Evolutionary conservation across 176 grass and related monocot species (phyloP).

Genomic region (Zoysia pacifica): DNA sequence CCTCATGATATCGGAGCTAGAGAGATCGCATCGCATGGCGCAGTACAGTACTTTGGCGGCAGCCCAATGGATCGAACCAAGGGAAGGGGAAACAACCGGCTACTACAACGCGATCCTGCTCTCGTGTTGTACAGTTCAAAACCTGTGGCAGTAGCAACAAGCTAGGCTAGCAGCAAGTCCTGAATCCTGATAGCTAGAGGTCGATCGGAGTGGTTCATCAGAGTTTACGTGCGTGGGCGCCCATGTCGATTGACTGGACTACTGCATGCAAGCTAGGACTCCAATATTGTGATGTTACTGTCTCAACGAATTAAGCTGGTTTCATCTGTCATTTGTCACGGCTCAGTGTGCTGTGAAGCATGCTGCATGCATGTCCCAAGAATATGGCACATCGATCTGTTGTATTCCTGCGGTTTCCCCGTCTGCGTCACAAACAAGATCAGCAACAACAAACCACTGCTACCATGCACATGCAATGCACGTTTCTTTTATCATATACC

Average conservation of each 20-base stretch:
- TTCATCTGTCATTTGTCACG: background rate
- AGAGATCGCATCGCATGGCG: background rate
- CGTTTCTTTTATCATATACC: too few species aligned
- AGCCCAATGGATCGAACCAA: slow-evolving; percentile 17
- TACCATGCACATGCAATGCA: background rate
- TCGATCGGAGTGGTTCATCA: background rate
- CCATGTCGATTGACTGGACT: background rate
- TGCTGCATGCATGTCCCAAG: background rate
- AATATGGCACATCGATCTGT: background rate
- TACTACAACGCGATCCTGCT: background rate
- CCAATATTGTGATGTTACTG: too few species aligned
- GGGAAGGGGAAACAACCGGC: background rate
- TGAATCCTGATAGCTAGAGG: background rate
- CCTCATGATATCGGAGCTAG: background rate
- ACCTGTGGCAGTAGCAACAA: slow-evolving; percentile 4
- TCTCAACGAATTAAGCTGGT: background rate
- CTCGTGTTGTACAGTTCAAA: background rate
- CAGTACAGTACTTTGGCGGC: slow-evolving; percentile 14
- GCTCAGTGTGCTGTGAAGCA: too few species aligned
- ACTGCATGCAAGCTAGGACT: background rate
- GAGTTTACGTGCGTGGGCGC: background rate
- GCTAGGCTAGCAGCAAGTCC: background rate
- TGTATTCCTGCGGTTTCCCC: background rate
- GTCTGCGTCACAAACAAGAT: background rate
- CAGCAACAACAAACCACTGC: background rate